phyloP scores from a whole-genome alignment of 1,284 basidiomycete species.

The Microstroma glucosiphilum region DNA sequence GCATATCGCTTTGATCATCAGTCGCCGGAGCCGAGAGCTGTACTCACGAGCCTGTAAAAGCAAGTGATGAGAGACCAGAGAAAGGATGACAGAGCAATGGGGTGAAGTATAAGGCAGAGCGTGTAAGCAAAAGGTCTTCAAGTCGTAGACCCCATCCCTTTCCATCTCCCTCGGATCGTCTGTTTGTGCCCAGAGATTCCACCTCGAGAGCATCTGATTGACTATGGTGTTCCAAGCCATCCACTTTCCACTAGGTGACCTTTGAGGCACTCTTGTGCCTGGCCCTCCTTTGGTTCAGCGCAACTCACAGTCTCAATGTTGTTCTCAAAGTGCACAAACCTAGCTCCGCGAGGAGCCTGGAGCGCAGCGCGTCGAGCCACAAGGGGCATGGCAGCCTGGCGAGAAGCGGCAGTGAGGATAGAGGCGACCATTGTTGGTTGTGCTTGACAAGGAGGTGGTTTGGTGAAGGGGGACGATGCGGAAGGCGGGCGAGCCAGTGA shows the following conservation, averaged over 20 bases:
- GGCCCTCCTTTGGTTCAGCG: neutral
- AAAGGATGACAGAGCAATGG: no score
- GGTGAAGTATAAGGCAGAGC: no score
- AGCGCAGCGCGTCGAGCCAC: neutral
- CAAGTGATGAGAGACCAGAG: neutral
- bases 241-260: neutral
- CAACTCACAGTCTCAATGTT: constrained; percentile 43
- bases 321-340: constrained; percentile 47
- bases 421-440: neutral
- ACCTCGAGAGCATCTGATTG: no score
- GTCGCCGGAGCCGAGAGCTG: neutral
- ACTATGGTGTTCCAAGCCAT: no score
- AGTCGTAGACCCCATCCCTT: no score
- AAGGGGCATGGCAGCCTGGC: neutral
- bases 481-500: no score
- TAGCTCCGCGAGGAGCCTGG: constrained; percentile 14
- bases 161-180: no score
- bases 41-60: neutral
- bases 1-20: neutral
- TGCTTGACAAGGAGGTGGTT: neutral
- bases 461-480: neutral
- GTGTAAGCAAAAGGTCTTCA: no score
- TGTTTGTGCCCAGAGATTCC: no score
- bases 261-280: neutral
- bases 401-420: neutral